A percentile compares a stretch with the other conserved stretches of the same genome.
Evolutionary conservation across 306 rosid genomes (phyloP).

Genomic region (Trichosanthes truncata): DNA sequence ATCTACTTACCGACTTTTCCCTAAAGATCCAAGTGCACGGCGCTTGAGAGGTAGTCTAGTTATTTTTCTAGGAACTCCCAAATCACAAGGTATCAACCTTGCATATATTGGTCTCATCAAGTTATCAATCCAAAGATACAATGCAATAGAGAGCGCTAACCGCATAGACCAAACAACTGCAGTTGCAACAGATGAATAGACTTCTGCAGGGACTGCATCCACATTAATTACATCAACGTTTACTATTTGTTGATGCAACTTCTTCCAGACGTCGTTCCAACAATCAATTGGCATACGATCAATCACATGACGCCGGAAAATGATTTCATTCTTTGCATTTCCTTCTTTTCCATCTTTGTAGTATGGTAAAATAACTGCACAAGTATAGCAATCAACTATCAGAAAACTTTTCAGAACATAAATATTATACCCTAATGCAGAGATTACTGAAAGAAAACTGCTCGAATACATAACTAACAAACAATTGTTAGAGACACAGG

Average conservation of each 20-base stretch:
- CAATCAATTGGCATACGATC: slow-evolving; percentile 89
- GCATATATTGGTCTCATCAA: slow-evolving; percentile 82
- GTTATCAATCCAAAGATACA: slow-evolving; percentile 82
- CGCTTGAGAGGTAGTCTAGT: slow-evolving; percentile 40
- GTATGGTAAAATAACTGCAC: slow-evolving; percentile 82
- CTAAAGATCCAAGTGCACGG: slow-evolving; percentile 80
- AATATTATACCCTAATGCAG: background rate
- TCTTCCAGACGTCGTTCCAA: slow-evolving; percentile 96
- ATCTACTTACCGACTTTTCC: slow-evolving; percentile 73
- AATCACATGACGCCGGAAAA: slow-evolving; percentile 73
- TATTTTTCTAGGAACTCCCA: slow-evolving; percentile 57
- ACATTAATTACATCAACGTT: slow-evolving; percentile 81
- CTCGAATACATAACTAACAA: background rate
- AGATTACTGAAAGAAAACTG: background rate
- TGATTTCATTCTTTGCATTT: slow-evolving; percentile 47
- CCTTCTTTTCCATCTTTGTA: slow-evolving; percentile 50
- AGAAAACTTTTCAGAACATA: background rate
- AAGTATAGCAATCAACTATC: slow-evolving; percentile 10
- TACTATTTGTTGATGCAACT: slow-evolving; percentile 87
- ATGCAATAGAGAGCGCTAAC: slow-evolving; percentile 65
- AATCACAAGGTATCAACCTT: slow-evolving; percentile 81
- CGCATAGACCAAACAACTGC: slow-evolving; percentile 94
- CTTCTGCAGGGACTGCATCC: slow-evolving; percentile 68
- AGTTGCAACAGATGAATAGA: slow-evolving; percentile 77
- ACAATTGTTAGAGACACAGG: background rate